These are phyloP conservation scores for Leptodontidium sp. DNA, from an alignment of 2,329 filamentous ascomycete genomes.

Conservation along the genomic window DNA sequence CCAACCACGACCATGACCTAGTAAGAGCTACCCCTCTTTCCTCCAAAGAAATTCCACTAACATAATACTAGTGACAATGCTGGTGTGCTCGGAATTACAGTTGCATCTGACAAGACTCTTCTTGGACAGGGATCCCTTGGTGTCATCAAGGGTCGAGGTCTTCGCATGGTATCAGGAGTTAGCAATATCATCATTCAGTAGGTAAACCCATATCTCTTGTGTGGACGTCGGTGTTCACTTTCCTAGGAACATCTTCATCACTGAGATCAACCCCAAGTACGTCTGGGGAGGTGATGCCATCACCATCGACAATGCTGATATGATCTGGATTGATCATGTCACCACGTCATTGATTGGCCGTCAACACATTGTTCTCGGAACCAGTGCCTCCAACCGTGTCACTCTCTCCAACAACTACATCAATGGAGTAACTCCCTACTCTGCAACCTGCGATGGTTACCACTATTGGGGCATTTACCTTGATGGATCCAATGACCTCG, in stretches of 20 bases:
- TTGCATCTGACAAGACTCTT: slow-evolving; percentile 42
- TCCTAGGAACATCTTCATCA: slow-evolving; percentile 58
- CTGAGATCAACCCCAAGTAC: slow-evolving; percentile 63
- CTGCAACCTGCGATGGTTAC: slow-evolving; percentile 54
- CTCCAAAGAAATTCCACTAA: no score
- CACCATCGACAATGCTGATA: slow-evolving; percentile 56
- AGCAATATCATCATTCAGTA: slow-evolving; percentile 37
- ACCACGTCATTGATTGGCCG: slow-evolving; percentile 52
- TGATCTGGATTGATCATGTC: slow-evolving; percentile 47
- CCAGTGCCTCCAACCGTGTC: slow-evolving; percentile 47
- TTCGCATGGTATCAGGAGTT: slow-evolving; percentile 35
- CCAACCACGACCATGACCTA: slow-evolving; percentile 27
- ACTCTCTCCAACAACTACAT: slow-evolving; percentile 57
- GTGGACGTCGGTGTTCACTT: neutral
- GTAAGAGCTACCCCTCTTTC: no score
- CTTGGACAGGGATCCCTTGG: slow-evolving; percentile 41
- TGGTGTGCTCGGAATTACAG: slow-evolving; percentile 12
- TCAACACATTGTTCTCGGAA: slow-evolving; percentile 51
- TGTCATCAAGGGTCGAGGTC: slow-evolving; percentile 42
- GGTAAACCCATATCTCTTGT: neutral
- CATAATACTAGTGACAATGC: slow-evolving; percentile 4
- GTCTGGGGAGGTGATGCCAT: slow-evolving; percentile 69
- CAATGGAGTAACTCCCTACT: slow-evolving; percentile 53
- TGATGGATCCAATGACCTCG: slow-evolving; percentile 50
- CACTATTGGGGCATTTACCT: slow-evolving; percentile 58